Evolutionary conservation across 2,329 filamentous ascomycete genomes (phyloP).

Genomic region (Cladosporium sp.): DNA sequence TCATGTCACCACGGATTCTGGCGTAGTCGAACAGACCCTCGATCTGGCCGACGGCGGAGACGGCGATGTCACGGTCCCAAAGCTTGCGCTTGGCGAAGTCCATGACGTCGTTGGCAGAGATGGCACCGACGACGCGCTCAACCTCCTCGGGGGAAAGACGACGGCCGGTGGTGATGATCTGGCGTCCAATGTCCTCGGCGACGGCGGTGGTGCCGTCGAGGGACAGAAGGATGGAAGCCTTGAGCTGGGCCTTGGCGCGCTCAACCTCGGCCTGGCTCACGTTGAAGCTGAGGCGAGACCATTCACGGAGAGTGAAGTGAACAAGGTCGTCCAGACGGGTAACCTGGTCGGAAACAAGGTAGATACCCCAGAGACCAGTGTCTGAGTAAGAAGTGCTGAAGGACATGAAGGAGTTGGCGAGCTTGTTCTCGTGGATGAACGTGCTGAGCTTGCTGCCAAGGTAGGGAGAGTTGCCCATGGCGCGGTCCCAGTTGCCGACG

Average conservation of each 20-base stretch:
- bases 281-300: constrained; percentile 88
- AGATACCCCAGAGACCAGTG: constrained; percentile 99
- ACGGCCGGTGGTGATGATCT: constrained; percentile 95
- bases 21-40: constrained; percentile 80
- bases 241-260: constrained; percentile 98
- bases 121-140: constrained; percentile 82
- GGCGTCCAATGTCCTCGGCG: constrained; percentile 96
- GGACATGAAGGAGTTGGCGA: constrained; percentile 99
- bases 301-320: constrained; percentile 97
- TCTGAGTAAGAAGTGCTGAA: constrained; percentile 99
- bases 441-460: constrained; percentile 97
- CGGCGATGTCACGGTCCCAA: constrained; percentile 95
- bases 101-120: constrained; percentile 97
- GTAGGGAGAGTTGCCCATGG: constrained; percentile 95
- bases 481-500: constrained; percentile 99
- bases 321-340: constrained; percentile 90
- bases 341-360: constrained; percentile 88
- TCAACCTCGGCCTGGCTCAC: constrained; percentile 90
- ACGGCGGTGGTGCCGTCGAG: constrained; percentile 97
- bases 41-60: constrained; percentile 89
- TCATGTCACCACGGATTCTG: constrained; percentile 80
- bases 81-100: constrained; percentile 91
- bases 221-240: constrained; percentile 94
- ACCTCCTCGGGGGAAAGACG: constrained; percentile 91
- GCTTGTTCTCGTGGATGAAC: constrained; percentile 88